These are phyloP conservation scores for Phaeophleospora eucalypticola DNA, from an alignment of 2,329 filamentous ascomycete genomes.

Conservation along the genomic window DNA sequence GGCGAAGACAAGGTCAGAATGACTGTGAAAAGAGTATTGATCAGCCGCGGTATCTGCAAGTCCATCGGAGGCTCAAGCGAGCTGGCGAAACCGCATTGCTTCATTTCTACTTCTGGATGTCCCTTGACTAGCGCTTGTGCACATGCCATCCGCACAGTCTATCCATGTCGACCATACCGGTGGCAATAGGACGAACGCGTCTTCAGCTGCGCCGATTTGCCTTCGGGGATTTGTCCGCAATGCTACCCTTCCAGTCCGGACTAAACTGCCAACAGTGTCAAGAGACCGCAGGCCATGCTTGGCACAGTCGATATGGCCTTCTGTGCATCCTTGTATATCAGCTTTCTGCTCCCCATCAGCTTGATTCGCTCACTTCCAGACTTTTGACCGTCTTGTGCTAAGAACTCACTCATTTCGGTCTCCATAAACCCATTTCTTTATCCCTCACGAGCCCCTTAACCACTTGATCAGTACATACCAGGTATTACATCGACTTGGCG, in stretches of 20 bases:
- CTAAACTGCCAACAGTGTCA: neutral
- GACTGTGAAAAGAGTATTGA: too few species aligned
- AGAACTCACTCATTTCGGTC: conserved; percentile 2
- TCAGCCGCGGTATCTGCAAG: too few species aligned
- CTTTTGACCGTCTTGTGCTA: neutral
- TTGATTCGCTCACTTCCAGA: neutral
- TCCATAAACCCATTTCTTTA: neutral
- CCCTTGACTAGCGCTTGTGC: conserved; percentile 2
- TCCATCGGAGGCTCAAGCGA: neutral
- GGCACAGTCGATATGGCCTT: neutral
- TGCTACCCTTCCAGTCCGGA: neutral
- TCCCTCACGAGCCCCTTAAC: neutral
- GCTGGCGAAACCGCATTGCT: neutral
- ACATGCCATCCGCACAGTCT: conserved; percentile 1
- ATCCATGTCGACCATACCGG: too few species aligned
- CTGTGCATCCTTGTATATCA: neutral
- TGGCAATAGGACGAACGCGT: too few species aligned
- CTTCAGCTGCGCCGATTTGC: too few species aligned
- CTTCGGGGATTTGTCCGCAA: too few species aligned
- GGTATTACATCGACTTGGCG: too few species aligned
- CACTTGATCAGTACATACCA: too few species aligned
- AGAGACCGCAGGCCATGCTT: neutral
- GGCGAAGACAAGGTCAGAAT: too few species aligned
- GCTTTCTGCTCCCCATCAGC: neutral
- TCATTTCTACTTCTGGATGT: neutral